Conservation (phyloP, 257 asterid species). For the Solanum peruvianum region DNA sequence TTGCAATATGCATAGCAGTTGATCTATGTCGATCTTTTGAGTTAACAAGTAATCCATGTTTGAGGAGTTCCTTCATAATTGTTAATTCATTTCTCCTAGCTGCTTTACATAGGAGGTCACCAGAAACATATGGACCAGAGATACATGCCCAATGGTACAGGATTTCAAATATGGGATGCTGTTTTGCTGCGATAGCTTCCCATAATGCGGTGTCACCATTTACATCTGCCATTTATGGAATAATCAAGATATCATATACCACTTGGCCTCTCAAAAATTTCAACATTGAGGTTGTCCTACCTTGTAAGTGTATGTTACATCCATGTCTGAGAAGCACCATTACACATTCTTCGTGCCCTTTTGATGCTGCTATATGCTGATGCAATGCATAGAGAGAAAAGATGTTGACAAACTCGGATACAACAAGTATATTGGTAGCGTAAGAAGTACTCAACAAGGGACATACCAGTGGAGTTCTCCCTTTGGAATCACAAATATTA, state of each 20-base stretch:
- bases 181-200: conserved; percentile 61
- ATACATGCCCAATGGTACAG: conserved; percentile 78
- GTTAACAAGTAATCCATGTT: conserved; percentile 66
- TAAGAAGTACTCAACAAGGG: not conserved
- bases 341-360: conserved; percentile 83
- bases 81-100: conserved; percentile 43
- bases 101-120: conserved; percentile 75
- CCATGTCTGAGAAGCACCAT: conserved; percentile 76
- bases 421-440: too few species aligned
- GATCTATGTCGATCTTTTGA: conserved; percentile 56
- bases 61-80: conserved; percentile 52
- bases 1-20: conserved; percentile 58
- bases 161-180: conserved; percentile 61
- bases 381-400: not conserved
- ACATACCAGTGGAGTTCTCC: conserved; percentile 75
- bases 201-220: conserved; percentile 80
- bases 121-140: conserved; percentile 63
- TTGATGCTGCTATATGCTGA: conserved; percentile 83
- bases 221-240: conserved; percentile 24
- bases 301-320: conserved; percentile 64
- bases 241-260: not conserved
- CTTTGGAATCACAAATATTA: conserved; percentile 65
- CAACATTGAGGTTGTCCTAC: conserved; percentile 3
- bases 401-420: not conserved
- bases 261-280: not conserved